Evolutionary conservation across 73 alveolate genomes (phyloP), one percentile per base, ranked within the genome.

Genomic region (Paramecium octaurelia): DNA sequence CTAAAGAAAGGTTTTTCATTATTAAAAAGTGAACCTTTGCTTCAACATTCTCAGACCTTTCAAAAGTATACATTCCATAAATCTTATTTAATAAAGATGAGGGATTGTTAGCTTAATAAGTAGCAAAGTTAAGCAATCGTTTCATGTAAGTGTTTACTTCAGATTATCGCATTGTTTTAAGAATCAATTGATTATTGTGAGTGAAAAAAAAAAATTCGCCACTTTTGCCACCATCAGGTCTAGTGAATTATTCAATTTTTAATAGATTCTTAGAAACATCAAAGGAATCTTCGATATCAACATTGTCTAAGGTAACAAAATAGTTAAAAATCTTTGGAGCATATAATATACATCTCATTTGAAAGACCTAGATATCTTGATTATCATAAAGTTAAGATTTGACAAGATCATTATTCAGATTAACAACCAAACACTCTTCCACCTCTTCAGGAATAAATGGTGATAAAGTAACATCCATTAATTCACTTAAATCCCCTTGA

Each of bases 121-220:
- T 91, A 59, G 91, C 95, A 93, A 96, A 98, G 6, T 71, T 92
- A 60, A 46, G 75, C 64, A 98, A 93, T 10, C 95, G 71, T 70
- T 91, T 90, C 83, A 64, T 91, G 86, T 96, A 96, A 1, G 98
- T 95, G 29, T 75, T 90, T 31, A 93, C 92, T 77, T 98, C 99
- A 20, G 96, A 97, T n/a, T 92, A 92, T 58, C 95, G 93, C 97
- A 98, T 97, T 21, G 99, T 98, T 92, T 98, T 98, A 57, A 98
- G 95, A 70, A 98, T 97, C 91, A 96, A 96, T 88, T 95, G 92
- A 71, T 96, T 96, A 93, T 98, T 99, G 85, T 98, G 97, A 4
- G 99, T 93, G 92, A 97, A 97, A 93, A 97, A 97, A 98, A 98
- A 98, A 92, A 97, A 98, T 68, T 97, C 96, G 42, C 99, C 99